phyloP scores from a whole-genome alignment of 805 yeast genomes.

The Candida boidinii region DNA sequence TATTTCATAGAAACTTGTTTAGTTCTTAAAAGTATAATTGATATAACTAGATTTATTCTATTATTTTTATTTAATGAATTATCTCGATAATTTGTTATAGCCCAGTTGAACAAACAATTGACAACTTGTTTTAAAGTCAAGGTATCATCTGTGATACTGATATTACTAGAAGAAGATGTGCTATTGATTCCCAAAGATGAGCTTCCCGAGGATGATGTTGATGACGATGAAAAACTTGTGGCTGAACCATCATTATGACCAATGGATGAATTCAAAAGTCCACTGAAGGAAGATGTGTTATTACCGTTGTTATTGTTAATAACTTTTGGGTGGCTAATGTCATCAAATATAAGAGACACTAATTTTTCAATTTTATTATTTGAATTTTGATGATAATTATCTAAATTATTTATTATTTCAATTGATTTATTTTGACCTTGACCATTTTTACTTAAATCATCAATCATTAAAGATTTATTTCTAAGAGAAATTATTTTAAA shows the following conservation, averaged over 20 bases:
- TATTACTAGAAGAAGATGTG: too few relatives aligned
- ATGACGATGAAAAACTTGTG: too few relatives aligned
- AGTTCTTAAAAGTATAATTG: slow-evolving; percentile 15
- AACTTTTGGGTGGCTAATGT: neutral
- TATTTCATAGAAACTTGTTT: too few relatives aligned
- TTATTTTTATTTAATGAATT: neutral
- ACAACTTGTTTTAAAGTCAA: slow-evolving; percentile 11
- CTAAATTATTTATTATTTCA: slow-evolving; percentile 1
- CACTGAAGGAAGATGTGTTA: too few relatives aligned
- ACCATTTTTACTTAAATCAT: slow-evolving; percentile 18
- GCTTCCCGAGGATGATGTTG: too few relatives aligned
- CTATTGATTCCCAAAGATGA: too few relatives aligned
- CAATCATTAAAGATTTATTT: slow-evolving; percentile 63
- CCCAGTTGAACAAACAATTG: slow-evolving; percentile 21
- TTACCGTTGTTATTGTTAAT: neutral
- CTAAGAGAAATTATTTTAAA: slow-evolving; percentile 55
- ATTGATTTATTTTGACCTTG: slow-evolving; percentile 3
- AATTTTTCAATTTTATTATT: neutral
- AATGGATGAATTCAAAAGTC: slow-evolving; percentile 12
- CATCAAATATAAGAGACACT: neutral
- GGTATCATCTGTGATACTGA: too few relatives aligned
- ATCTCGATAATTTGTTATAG: slow-evolving; percentile 17
- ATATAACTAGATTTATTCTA: slow-evolving; percentile 16
- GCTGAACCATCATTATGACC: slow-evolving; percentile 8
- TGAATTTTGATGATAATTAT: neutral